These are phyloP conservation scores for Pythium guiyangense DNA, from an alignment of 352 stramenopile species.

Conservation along the genomic window DNA sequence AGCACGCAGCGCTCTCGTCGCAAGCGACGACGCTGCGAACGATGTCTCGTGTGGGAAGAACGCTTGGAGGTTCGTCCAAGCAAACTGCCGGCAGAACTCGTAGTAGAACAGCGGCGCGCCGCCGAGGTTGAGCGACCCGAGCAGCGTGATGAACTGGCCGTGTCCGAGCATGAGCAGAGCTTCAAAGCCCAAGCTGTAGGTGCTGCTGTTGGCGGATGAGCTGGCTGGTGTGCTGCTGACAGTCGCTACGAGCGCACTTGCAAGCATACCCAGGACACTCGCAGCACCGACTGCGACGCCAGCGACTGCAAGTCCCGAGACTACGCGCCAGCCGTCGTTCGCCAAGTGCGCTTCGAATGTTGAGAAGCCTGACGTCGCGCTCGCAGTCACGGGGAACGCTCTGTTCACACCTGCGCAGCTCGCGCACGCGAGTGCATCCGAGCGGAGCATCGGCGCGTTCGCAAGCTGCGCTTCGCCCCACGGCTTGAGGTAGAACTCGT, in stretches of 20 bases:
- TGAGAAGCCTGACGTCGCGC: slow-evolving; percentile 22
- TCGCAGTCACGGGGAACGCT: slow-evolving; percentile 32
- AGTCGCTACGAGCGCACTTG: slow-evolving; percentile 8
- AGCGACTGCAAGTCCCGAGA: slow-evolving; percentile 19
- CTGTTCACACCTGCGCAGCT: slow-evolving; percentile 41
- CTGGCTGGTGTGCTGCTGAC: slow-evolving; percentile 12
- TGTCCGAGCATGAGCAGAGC: slow-evolving; percentile 32
- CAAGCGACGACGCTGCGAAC: neutral
- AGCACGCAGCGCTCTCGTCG: neutral
- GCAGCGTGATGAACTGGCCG: slow-evolving; percentile 47
- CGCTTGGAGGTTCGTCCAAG: slow-evolving; percentile 53
- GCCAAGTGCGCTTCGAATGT: slow-evolving; percentile 34
- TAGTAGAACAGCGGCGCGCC: slow-evolving; percentile 38
- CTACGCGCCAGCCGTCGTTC: slow-evolving; percentile 32
- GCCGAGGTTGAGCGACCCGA: slow-evolving; percentile 35
- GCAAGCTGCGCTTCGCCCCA: slow-evolving; percentile 37
- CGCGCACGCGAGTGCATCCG: slow-evolving; percentile 23
- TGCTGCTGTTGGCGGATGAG: slow-evolving; percentile 6
- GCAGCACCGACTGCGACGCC: slow-evolving; percentile 26
- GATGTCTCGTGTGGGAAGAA: slow-evolving; percentile 15
- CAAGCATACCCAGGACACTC: slow-evolving; percentile 17
- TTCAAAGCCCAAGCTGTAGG: slow-evolving; percentile 25
- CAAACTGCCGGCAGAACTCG: slow-evolving; percentile 40
- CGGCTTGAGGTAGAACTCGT: slow-evolving; percentile 38
- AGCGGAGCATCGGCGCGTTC: neutral